A percentile compares a stretch with the other conserved stretches of the same genome.
phyloP scores from a whole-genome alignment of 2,329 filamentous ascomycete species.

The Fusarium siculi region DNA sequence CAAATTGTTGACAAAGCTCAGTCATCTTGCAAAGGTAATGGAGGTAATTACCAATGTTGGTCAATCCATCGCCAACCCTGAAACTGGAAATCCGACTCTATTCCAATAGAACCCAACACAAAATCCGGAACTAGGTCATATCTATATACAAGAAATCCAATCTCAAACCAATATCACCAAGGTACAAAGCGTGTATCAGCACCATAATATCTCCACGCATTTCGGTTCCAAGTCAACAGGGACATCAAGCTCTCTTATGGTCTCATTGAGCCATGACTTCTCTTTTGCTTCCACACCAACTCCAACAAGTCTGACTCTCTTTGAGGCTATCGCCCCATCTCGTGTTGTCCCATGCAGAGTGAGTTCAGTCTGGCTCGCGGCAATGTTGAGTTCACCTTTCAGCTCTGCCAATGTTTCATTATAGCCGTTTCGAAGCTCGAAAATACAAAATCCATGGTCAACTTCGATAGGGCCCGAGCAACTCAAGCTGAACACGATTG shows the following conservation, averaged over 20 bases:
- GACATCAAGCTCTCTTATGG: slow-evolving; percentile 43
- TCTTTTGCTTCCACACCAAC: slow-evolving; percentile 36
- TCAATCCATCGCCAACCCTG: neutral
- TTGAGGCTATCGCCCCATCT: slow-evolving; percentile 19
- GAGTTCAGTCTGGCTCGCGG: slow-evolving; percentile 44
- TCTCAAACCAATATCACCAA: neutral
- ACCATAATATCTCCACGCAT: slow-evolving; percentile 14
- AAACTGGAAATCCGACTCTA: neutral
- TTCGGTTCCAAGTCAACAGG: slow-evolving; percentile 31
- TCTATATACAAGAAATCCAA: neutral
- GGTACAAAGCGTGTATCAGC: neutral
- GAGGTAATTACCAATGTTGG: neutral
- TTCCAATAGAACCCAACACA: neutral
- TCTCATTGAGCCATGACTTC: slow-evolving; percentile 44
- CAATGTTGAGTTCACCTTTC: slow-evolving; percentile 45
- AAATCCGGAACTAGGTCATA: neutral
- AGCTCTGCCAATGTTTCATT: slow-evolving; percentile 44
- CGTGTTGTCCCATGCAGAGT: slow-evolving; percentile 40
- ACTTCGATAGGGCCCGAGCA: slow-evolving; percentile 49
- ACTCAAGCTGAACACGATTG: slow-evolving; percentile 37
- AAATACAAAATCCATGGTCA: slow-evolving; percentile 45
- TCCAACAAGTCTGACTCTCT: slow-evolving; percentile 42
- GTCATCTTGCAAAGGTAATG: neutral
- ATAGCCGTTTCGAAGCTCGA: slow-evolving; percentile 46
- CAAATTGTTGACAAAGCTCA: neutral